Percentiles rank a stretch among this genome's conserved stretches.
Evolutionary conservation across 768 basidiomycete species (phyloP).

Genomic region (Lyophyllum shimeji): DNA sequence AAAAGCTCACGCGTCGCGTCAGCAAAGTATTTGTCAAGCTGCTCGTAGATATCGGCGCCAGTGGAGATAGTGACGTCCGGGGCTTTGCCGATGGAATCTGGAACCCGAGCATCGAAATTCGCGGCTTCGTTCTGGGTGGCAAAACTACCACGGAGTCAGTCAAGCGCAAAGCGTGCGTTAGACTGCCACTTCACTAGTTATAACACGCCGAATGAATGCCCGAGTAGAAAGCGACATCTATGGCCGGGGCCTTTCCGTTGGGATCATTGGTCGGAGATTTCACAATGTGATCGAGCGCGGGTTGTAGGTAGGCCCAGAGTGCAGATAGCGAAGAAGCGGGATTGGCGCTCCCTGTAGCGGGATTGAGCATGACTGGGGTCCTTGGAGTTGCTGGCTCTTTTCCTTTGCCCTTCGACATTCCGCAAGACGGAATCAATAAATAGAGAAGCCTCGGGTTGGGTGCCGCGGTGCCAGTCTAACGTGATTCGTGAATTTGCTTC

Average conservation of each 20-base stretch:
- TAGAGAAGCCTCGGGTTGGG: background rate
- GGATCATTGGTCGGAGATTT: slow-evolving; percentile 62
- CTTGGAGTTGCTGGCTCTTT: slow-evolving; percentile 22
- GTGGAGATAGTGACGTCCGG: slow-evolving; percentile 34
- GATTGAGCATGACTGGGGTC: slow-evolving; percentile 43
- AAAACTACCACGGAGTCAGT: slow-evolving; percentile 36
- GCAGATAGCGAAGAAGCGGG: slow-evolving; percentile 71
- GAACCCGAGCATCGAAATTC: slow-evolving; percentile 28
- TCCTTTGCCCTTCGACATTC: slow-evolving; percentile 29
- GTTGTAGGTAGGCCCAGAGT: slow-evolving; percentile 74
- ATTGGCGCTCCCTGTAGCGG: slow-evolving; percentile 65
- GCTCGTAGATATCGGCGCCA: slow-evolving; percentile 71
- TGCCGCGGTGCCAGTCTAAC: background rate
- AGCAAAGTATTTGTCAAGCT: slow-evolving; percentile 70
- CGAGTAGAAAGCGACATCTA: slow-evolving; percentile 72
- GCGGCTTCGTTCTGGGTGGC: slow-evolving; percentile 55
- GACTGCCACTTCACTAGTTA: slow-evolving; percentile 59
- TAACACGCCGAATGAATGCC: slow-evolving; percentile 82
- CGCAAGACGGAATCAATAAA: background rate
- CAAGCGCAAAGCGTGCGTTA: slow-evolving; percentile 12
- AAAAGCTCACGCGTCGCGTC: slow-evolving; percentile 60
- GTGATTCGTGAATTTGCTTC: background rate
- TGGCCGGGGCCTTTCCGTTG: slow-evolving; percentile 61
- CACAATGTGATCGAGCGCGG: slow-evolving; percentile 76
- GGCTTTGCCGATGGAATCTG: slow-evolving; percentile 22